A percentile compares a stretch with the other conserved stretches of the same genome.
Evolutionary conservation across 257 asterid genomes (phyloP).

Genomic region (Solanum paucissectum): DNA sequence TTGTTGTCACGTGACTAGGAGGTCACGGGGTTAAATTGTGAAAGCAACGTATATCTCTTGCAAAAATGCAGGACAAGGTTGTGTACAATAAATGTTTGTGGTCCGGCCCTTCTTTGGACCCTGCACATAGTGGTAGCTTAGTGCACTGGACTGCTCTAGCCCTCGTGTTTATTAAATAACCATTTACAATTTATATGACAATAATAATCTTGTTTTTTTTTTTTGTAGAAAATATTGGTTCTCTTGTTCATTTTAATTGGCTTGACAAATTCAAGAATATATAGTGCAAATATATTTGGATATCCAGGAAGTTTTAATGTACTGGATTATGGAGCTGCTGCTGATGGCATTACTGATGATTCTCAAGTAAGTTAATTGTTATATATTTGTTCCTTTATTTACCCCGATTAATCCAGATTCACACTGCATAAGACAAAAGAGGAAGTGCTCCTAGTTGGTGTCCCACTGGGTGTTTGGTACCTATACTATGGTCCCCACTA

Average conservation of each 20-base stretch:
- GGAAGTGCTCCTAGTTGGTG: background rate
- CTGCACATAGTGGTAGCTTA: fast-evolving
- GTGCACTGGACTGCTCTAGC: background rate
- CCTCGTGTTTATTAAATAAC: background rate
- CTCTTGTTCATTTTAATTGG: slow-evolving; percentile 15
- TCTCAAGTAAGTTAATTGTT: slow-evolving; percentile 30
- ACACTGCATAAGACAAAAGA: background rate
- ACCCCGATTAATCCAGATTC: background rate
- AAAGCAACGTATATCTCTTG: background rate
- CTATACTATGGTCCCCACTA: background rate
- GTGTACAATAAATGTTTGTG: background rate
- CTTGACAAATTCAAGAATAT: slow-evolving; percentile 7
- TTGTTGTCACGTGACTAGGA: background rate
- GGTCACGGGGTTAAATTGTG: background rate
- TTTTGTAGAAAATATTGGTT: slow-evolving; percentile 19
- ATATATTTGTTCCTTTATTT: background rate
- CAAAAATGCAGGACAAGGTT: fast-evolving
- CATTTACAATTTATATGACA: background rate
- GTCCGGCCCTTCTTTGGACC: background rate
- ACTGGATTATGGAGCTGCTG: slow-evolving; percentile 41
- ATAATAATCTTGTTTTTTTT: background rate
- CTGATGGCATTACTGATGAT: slow-evolving; percentile 29
- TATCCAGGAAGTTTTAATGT: slow-evolving; percentile 25
- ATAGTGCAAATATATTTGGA: background rate
- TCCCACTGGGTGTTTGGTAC: background rate